Conservation (phyloP, 148 eudicot species). For the Beta vulgaris region DNA sequence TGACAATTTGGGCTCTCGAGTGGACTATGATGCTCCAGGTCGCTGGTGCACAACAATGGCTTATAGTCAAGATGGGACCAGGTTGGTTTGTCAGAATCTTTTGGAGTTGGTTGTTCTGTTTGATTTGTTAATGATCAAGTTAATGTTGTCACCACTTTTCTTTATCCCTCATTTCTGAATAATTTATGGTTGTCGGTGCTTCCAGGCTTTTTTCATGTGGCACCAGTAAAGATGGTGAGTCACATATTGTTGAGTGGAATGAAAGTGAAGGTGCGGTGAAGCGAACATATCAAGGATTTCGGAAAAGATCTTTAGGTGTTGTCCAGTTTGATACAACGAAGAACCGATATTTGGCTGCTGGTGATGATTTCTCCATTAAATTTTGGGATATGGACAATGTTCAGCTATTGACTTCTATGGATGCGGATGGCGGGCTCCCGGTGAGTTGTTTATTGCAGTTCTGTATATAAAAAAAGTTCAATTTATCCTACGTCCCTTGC, state of each 20-base stretch:
- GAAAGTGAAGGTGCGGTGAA: slow-evolving; percentile 82
- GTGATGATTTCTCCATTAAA: slow-evolving; percentile 74
- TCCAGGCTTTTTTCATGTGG: slow-evolving; percentile 86
- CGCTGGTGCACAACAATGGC: slow-evolving; percentile 89
- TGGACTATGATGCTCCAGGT: slow-evolving; percentile 88
- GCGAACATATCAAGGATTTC: slow-evolving; percentile 71
- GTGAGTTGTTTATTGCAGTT: slow-evolving; percentile 36
- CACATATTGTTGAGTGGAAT: slow-evolving; percentile 92
- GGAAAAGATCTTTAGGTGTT: slow-evolving; percentile 66
- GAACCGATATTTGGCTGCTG: slow-evolving; percentile 76
- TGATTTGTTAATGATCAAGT: slow-evolving; percentile 6
- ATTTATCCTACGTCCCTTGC: not conserved
- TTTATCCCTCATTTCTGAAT: not conserved
- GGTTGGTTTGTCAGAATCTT: slow-evolving; percentile 40
- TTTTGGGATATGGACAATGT: slow-evolving; percentile 92
- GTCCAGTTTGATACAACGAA: slow-evolving; percentile 78
- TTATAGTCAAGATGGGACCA: slow-evolving; percentile 85
- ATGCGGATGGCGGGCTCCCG: slow-evolving; percentile 84
- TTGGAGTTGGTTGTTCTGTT: not conserved
- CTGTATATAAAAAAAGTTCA: not conserved
- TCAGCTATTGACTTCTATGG: slow-evolving; percentile 65
- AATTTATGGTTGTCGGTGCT: slow-evolving; percentile 14
- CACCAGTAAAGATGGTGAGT: slow-evolving; percentile 80
- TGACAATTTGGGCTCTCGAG: slow-evolving; percentile 82
- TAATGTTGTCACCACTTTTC: slow-evolving; percentile 4